phyloP scores from a whole-genome alignment of 2,329 filamentous ascomycete genomes.

The Aspergillus sp. region DNA sequence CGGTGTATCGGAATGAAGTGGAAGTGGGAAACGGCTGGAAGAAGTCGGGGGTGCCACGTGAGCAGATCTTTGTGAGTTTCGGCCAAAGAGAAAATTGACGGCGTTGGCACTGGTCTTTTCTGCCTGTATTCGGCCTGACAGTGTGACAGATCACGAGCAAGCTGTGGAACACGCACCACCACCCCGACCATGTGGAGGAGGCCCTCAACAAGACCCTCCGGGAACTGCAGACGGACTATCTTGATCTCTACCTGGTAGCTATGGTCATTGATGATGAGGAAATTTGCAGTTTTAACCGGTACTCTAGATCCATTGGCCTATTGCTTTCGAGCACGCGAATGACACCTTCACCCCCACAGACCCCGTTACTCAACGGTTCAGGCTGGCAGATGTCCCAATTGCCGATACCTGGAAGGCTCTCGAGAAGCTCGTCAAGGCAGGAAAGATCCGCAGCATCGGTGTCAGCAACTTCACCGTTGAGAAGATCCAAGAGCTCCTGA shows the following conservation, averaged over 20 bases:
- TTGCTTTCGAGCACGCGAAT: slow-evolving; percentile 30
- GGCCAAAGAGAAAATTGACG: slow-evolving; percentile 13
- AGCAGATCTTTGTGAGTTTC: slow-evolving; percentile 33
- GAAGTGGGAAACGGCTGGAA: slow-evolving; percentile 35
- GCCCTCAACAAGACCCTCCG: slow-evolving; percentile 50
- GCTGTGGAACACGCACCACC: slow-evolving; percentile 58
- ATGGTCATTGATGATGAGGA: not conserved
- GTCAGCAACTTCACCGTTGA: slow-evolving; percentile 43
- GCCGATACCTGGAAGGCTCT: slow-evolving; percentile 37
- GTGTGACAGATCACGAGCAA: slow-evolving; percentile 52
- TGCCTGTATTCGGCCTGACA: too few relatives aligned
- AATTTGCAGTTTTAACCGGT: not conserved
- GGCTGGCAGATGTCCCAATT: slow-evolving; percentile 26
- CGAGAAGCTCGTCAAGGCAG: slow-evolving; percentile 34
- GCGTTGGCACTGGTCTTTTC: not conserved
- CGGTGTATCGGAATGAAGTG: slow-evolving; percentile 35
- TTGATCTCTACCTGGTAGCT: slow-evolving; percentile 52
- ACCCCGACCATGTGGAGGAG: slow-evolving; percentile 49
- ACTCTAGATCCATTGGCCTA: slow-evolving; percentile 34
- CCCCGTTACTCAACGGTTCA: slow-evolving; percentile 27
- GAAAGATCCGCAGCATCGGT: slow-evolving; percentile 37
- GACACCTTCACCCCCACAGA: slow-evolving; percentile 28
- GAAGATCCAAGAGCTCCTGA: slow-evolving; percentile 28
- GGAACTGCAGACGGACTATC: slow-evolving; percentile 53
- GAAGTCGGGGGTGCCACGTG: slow-evolving; percentile 31